Evolutionary conservation across 345 rosid species (phyloP), one percentile per base, ranked within the genome.

Genomic region (Stellera chamaejasme): DNA sequence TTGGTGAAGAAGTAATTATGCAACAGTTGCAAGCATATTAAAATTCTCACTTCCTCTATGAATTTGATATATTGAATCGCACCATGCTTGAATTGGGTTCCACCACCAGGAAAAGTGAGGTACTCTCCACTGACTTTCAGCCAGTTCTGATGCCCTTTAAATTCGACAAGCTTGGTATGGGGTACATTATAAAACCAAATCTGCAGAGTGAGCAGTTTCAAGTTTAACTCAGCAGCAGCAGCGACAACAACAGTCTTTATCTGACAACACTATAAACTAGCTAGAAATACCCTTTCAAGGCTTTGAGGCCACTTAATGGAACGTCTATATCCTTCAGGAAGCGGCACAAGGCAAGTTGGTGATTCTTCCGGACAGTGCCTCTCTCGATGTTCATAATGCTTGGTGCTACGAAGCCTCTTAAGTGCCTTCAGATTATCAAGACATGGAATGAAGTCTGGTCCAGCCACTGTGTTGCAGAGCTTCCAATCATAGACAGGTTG

Each of bases 101-200:
- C 97, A 51, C 97, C 97, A 58, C 99, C 97, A 39, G 99, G 99
- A 68, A 93, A 89, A 61, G 96, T 89, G 52, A 93, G 88, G 74
- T 77, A 93, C 69, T 89, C 96, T 54, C 99, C 99, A 12, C 70
- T 61, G 25, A 93, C 85, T 77, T 93, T 93, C 56, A 93, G 97
- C 99, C 99, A 93, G 61, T 93, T 93, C 64, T 93, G 97, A 78
- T 93, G 96, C 48, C 97, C 99, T 79, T 93, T 89, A 56, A 78
- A n/a, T 68, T 75, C 65, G 15, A 91, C 97, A 66, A 93, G 94
- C 73, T 89, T 84, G 49, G 94, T 83, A 65, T 93, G 96, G 53
- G 99, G 99, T 64, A 89, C 96, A 45, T 93, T 93, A 46, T 71
- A 66, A 72, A 84, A 89, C 96, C 99, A 93, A 64, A 93, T 84